phyloP scores from a whole-genome alignment of 805 yeast species.

The Wickerhamiella azyma region DNA sequence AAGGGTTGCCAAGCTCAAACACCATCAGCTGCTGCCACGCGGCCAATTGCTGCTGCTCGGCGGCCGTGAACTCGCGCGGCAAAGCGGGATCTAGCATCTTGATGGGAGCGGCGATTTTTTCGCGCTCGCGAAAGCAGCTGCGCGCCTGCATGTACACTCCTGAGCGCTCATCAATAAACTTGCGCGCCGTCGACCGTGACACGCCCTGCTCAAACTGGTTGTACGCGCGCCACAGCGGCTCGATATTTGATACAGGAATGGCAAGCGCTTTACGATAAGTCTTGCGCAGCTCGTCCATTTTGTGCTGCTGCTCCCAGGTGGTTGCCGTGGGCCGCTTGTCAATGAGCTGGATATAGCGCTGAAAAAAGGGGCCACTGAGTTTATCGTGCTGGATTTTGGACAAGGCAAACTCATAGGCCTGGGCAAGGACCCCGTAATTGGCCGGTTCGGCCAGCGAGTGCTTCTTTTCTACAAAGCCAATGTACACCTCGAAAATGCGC shows the following conservation, averaged over 20 bases:
- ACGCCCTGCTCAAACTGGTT: slow-evolving; percentile 71
- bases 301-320: slow-evolving; percentile 75
- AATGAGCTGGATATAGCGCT: slow-evolving; percentile 66
- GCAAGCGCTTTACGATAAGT: slow-evolving; percentile 54
- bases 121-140: slow-evolving; percentile 59
- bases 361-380: slow-evolving; percentile 59
- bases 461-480: slow-evolving; percentile 59
- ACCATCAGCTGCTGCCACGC: slow-evolving; percentile 64
- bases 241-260: slow-evolving; percentile 67
- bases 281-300: slow-evolving; percentile 60
- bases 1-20: slow-evolving; percentile 63
- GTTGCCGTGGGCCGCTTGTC: slow-evolving; percentile 43
- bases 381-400: slow-evolving; percentile 69
- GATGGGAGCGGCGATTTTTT: slow-evolving; percentile 40
- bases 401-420: slow-evolving; percentile 74
- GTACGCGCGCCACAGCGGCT: slow-evolving; percentile 67
- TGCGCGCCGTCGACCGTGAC: slow-evolving; percentile 66
- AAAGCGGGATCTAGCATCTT: slow-evolving; percentile 27
- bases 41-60: slow-evolving; percentile 30
- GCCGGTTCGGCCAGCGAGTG: slow-evolving; percentile 35
- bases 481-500: slow-evolving; percentile 61
- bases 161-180: slow-evolving; percentile 68
- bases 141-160: slow-evolving; percentile 80
- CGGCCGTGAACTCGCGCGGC: slow-evolving; percentile 21
- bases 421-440: slow-evolving; percentile 19